Evolutionary conservation across 176 grass and related monocot genomes (phyloP), one percentile per base, ranked within the genome.

Genomic region (Microstegium vimineum): DNA sequence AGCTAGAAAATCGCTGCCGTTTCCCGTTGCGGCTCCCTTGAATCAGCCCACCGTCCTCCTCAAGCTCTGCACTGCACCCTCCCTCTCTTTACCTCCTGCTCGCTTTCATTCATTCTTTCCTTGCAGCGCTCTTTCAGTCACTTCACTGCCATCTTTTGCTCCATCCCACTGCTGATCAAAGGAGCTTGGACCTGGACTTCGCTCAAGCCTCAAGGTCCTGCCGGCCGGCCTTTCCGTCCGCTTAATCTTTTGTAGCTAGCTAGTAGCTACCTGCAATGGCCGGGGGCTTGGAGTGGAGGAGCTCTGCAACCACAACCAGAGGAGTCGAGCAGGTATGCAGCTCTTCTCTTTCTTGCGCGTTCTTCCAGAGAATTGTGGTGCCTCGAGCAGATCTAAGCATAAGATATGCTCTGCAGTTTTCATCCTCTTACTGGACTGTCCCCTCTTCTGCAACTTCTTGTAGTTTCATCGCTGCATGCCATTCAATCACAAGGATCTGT

Each of bases 291-390:
- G 86, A 91, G 66, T 83, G 82, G 85, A 93, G 87, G 84, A 84
- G 71, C 64, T 77, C 79, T 27, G 89, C 76, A 23, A 65, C 80
- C 36, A 86, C 80, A 33, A 76, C 80, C 49, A 88, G 85, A 92
- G 89, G 83, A 75, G 79, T 86, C 5, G 89, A 93, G 69, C 91
- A 99, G 96, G 96, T 94, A 71, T 17, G 79, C 27, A 73, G 18
- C 75, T 60, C 43, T 46, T 86, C 46, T 62, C n/a, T n/a, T n/a
- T 33, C 46, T 80, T 38, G 23, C 23, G 62, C 66, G 40, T 71
- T 75, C 42, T 74, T 74, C 43, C 52, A 3, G 74, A 75, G 31
- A 27, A 62, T 60, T 64, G 71, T 64, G 47, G 42, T 28, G 0
- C 52, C 60, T 61, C 43, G 3, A 84, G 31, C 78, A 56, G 66